Evolutionary conservation across 306 rosid species (phyloP).

Genomic region (Vigna reflexopilosa): DNA sequence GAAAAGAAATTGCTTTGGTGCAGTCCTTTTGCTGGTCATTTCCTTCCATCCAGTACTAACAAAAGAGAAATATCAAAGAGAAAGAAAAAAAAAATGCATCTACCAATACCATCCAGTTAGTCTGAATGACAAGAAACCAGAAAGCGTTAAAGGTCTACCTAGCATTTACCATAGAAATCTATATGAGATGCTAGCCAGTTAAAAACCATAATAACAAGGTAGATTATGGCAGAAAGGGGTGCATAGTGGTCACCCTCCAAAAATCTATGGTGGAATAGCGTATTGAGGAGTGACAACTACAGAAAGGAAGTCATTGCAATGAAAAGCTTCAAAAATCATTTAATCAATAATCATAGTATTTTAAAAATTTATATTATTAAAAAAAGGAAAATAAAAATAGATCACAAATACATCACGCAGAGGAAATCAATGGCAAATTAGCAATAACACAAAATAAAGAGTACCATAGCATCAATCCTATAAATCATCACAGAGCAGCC

Average conservation of each 20-base stretch:
- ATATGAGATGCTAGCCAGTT: neutral
- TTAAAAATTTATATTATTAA: too few relatives aligned
- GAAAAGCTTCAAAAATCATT: too few relatives aligned
- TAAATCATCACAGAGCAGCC: too few relatives aligned
- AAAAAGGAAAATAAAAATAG: too few relatives aligned
- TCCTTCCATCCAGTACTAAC: constrained; percentile 7
- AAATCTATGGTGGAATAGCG: neutral
- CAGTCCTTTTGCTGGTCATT: constrained; percentile 7
- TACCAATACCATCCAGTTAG: neutral
- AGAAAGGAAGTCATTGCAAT: neutral
- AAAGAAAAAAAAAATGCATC: neutral
- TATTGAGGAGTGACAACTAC: neutral
- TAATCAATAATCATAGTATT: too few relatives aligned
- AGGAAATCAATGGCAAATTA: too few relatives aligned
- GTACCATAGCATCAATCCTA: too few relatives aligned
- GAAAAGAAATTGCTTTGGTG: neutral
- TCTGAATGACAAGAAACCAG: constrained; percentile 14
- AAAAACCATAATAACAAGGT: neutral
- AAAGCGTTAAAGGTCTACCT: constrained; percentile 2
- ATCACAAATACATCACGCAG: too few relatives aligned
- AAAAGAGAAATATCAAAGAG: neutral
- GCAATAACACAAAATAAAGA: too few relatives aligned
- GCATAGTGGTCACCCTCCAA: constrained; percentile 2
- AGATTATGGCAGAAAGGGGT: neutral
- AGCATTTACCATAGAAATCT: neutral